Base-by-base conservation (phyloP, 768 basidiomycete species). In the Cystofilobasidium ferigula region DNA sequence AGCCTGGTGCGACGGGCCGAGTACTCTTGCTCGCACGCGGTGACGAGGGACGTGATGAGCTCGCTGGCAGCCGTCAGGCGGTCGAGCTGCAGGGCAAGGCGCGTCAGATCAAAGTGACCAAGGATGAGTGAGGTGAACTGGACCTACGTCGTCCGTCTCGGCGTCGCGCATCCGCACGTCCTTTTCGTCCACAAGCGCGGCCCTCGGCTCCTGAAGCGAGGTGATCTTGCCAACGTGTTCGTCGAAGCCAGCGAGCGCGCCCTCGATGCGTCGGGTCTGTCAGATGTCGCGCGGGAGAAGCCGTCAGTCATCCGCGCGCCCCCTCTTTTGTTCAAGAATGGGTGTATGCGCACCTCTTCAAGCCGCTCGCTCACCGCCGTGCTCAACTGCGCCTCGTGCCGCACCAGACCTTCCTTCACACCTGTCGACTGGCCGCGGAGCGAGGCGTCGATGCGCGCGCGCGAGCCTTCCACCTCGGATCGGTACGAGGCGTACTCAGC, bases 281-380 rank as follows among this genome's bases (percentile, higher is more conserved):
- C 12, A 32, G 20, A 22, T 32, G 7, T 7, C 20, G 20, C 22
- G 22, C 26, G 20, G n/a, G 9, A 10, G 9, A 14, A 20, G 20
- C 20, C 36, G 28, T 32, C 22, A 22, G 32, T 57, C 20, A 1
- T 16, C 20, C 6, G 12, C 54, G 28, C 32, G 36, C 28, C 3
- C 20, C n/a, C n/a, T n/a, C n/a, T n/a, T n/a, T n/a, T n/a, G n/a
- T n/a, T n/a, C n/a, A n/a, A n/a, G n/a, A n/a, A n/a, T n/a, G n/a
- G n/a, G n/a, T n/a, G n/a, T n/a, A n/a, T n/a, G n/a, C 57, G 34
- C 57, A 58, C 57, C 57, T 58, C 57, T 26, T 34, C 34, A 7
- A 58, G 24, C 57, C n/a, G 24, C 34, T 58, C 40, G 18, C 22
- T 8, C 32, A 58, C 57, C 3, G 34, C 24, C 34, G 34, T 10